A percentile compares a stretch with the other conserved stretches of the same genome.
Evolutionary conservation across 441 rosid genomes (phyloP).

Genomic region (Populus hybrid): DNA sequence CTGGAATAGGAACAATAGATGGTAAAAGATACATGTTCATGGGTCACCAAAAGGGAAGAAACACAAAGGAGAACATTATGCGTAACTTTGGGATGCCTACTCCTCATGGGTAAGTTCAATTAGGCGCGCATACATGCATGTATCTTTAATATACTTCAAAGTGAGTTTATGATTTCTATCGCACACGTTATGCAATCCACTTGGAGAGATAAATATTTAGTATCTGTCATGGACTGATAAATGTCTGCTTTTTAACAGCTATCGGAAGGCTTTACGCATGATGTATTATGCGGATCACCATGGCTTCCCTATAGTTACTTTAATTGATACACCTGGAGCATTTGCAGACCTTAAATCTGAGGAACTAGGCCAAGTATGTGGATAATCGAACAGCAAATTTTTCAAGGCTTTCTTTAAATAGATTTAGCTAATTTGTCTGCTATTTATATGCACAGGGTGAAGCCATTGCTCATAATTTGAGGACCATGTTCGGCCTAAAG

Average conservation of each 20-base stretch:
- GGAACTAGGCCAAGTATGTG: constrained; percentile 75
- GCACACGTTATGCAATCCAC: neutral
- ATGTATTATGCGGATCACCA: constrained; percentile 95
- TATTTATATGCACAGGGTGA: constrained; percentile 61
- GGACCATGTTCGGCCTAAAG: constrained; percentile 90
- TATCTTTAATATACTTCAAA: neutral
- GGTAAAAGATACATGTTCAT: constrained; percentile 85
- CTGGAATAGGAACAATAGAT: constrained; percentile 87
- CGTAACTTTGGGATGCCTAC: constrained; percentile 99
- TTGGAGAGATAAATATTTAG: neutral
- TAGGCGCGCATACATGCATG: neutral
- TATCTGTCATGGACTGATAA: constrained; percentile 6
- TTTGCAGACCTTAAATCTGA: constrained; percentile 85
- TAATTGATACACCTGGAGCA: constrained; percentile 95
- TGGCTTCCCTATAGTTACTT: constrained; percentile 85
- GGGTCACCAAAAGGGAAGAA: constrained; percentile 99
- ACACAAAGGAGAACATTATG: constrained; percentile 85
- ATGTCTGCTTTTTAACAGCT: constrained; percentile 38
- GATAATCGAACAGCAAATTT: constrained; percentile 6
- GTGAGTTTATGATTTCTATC: constrained; percentile 9
- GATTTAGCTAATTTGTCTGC: constrained; percentile 20
- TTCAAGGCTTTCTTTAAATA: constrained; percentile 2
- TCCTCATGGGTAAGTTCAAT: constrained; percentile 79
- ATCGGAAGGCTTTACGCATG: constrained; percentile 91
- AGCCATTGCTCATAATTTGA: constrained; percentile 87